A percentile compares a stretch with the other conserved stretches of the same genome.
phyloP scores from a whole-genome alignment of 2,329 filamentous ascomycete species.

The Colletotrichum noveboracense region DNA sequence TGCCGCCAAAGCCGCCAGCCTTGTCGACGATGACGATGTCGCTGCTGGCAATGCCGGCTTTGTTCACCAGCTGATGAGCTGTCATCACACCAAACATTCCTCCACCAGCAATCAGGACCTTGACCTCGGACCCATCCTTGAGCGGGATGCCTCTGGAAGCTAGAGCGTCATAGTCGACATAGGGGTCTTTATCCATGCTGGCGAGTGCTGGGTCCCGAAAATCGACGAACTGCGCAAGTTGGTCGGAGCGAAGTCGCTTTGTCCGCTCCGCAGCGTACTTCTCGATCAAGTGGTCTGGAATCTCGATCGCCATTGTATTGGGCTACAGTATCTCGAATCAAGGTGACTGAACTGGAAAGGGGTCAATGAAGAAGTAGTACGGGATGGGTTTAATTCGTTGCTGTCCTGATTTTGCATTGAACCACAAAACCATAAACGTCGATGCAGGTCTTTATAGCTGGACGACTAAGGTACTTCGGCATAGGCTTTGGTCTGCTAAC shows the following conservation, averaged over 20 bases:
- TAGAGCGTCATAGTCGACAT: not conserved
- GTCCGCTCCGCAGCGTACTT: not conserved
- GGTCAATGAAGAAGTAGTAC: not conserved
- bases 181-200: not conserved
- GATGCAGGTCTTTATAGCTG: not conserved
- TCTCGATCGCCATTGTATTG: not conserved
- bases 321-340: not conserved
- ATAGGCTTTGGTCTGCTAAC: not conserved
- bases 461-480: not conserved
- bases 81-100: not conserved
- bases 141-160: not conserved
- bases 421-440: not conserved
- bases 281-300: not conserved
- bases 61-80: not conserved
- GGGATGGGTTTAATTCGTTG: not conserved
- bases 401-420: not conserved
- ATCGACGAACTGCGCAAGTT: not conserved
- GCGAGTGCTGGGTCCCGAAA: not conserved
- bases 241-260: not conserved
- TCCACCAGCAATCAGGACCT: not conserved
- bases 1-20: constrained; percentile 51
- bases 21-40: constrained; percentile 36
- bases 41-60: not conserved
- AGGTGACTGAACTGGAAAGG: not conserved
- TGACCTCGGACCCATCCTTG: not conserved